Evolutionary conservation across 345 rosid genomes (phyloP).

Genomic region (Salix udensis): DNA sequence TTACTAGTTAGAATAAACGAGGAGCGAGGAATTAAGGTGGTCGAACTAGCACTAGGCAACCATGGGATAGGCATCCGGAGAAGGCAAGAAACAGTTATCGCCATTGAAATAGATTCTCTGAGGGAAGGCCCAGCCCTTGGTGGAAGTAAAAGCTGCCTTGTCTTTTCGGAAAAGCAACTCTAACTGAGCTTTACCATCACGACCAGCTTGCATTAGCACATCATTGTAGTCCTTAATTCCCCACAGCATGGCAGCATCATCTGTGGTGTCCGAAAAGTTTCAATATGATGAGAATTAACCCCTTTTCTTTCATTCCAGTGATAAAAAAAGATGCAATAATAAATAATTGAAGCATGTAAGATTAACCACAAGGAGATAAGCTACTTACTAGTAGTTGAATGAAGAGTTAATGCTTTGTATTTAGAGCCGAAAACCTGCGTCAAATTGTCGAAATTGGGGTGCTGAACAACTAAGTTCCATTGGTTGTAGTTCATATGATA

Average conservation of each 20-base stretch:
- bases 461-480: constrained; percentile 83
- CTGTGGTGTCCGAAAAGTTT: constrained; percentile 25
- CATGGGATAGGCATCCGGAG: constrained; percentile 82
- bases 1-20: constrained; percentile 14
- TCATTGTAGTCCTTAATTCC: constrained; percentile 80
- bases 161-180: constrained; percentile 82
- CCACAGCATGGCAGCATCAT: constrained; percentile 81
- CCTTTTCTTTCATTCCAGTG: background rate
- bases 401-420: constrained; percentile 59
- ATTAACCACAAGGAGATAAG: background rate
- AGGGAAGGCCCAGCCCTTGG: constrained; percentile 93
- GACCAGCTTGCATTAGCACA: constrained; percentile 73
- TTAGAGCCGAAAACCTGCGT: constrained; percentile 69
- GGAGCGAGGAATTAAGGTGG: constrained; percentile 23
- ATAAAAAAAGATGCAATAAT: background rate
- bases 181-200: constrained; percentile 72
- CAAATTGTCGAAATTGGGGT: constrained; percentile 77
- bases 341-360: background rate
- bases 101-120: constrained; percentile 86
- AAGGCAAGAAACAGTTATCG: constrained; percentile 84
- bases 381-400: constrained; percentile 60
- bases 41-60: constrained; percentile 61
- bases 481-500: constrained; percentile 71
- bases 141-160: constrained; percentile 52
- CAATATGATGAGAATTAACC: background rate